Conservation (phyloP, 78 protist species). For the Dictyostelium brefeldianum region DNA sequence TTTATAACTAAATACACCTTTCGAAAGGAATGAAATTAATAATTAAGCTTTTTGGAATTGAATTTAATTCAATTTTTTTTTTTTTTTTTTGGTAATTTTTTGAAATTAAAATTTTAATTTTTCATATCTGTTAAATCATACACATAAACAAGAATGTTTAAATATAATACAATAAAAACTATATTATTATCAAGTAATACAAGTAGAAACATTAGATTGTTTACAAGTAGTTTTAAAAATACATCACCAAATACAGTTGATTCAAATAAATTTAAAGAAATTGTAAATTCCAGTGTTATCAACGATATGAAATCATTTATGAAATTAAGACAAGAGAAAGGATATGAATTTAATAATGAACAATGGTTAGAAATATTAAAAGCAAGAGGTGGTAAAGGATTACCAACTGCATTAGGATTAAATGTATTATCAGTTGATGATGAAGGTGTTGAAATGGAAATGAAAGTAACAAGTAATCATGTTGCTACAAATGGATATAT, state of each 20-base stretch:
- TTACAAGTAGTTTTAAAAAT: not conserved
- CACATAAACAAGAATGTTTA: not conserved
- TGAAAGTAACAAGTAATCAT: conserved; percentile 35
- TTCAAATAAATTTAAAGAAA: not conserved
- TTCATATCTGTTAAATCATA: no score
- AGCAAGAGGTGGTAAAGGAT: conserved; percentile 53
- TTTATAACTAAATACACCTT: no score
- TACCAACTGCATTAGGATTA: conserved; percentile 46
- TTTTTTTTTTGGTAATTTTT: no score
- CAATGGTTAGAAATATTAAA: conserved; percentile 50
- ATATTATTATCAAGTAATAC: not conserved
- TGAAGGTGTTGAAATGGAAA: not conserved
- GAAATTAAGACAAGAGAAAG: conserved; percentile 9
- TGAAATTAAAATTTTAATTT: no score
- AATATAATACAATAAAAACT: not conserved
- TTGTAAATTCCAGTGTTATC: not conserved
- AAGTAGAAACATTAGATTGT: not conserved
- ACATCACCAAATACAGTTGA: not conserved
- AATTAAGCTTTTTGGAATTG: no score
- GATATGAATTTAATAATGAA: not conserved
- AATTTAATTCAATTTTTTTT: no score
- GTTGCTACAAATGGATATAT: conserved; percentile 69
- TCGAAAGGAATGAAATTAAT: no score
- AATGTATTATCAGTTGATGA: conserved; percentile 9
- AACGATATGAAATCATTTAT: conserved; percentile 68